Conservation (phyloP, 306 rosid species). For the Prunus mume region DNA sequence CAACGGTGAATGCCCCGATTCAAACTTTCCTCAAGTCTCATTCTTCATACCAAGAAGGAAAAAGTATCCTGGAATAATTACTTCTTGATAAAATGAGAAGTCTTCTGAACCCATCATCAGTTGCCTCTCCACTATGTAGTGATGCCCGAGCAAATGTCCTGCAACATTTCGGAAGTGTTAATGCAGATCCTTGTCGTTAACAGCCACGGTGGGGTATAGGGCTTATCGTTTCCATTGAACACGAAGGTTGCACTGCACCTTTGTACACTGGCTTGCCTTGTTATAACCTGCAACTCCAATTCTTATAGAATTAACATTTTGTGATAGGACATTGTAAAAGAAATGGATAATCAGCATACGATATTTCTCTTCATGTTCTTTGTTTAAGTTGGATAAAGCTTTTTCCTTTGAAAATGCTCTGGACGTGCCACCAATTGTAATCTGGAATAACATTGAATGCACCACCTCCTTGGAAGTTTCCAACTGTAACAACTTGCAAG, state of each 20-base stretch:
- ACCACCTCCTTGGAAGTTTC: constrained; percentile 71
- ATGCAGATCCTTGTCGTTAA: constrained; percentile 36
- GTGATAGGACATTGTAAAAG: background rate
- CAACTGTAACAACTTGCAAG: constrained; percentile 66
- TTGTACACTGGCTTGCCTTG: constrained; percentile 43
- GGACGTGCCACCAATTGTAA: constrained; percentile 85
- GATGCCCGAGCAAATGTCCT: constrained; percentile 23
- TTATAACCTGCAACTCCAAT: constrained; percentile 34
- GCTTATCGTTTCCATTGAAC: constrained; percentile 20
- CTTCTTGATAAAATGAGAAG: constrained; percentile 42
- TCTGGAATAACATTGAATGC: constrained; percentile 90
- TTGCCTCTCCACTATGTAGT: constrained; percentile 21
- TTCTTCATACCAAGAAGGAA: constrained; percentile 40
- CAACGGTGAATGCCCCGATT: constrained; percentile 32
- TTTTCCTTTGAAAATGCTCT: constrained; percentile 57
- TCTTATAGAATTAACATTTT: background rate
- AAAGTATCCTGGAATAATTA: constrained; percentile 34
- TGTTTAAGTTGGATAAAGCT: constrained; percentile 48
- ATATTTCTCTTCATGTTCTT: constrained; percentile 51
- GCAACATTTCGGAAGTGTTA: constrained; percentile 31
- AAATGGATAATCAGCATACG: background rate
- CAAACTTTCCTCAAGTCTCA: constrained; percentile 23
- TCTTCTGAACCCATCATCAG: constrained; percentile 45
- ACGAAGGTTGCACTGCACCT: constrained; percentile 50
- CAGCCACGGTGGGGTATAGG: constrained; percentile 27